Evolutionary conservation across 345 rosid species (phyloP).

Genomic region (Odontarrhena argentea): DNA sequence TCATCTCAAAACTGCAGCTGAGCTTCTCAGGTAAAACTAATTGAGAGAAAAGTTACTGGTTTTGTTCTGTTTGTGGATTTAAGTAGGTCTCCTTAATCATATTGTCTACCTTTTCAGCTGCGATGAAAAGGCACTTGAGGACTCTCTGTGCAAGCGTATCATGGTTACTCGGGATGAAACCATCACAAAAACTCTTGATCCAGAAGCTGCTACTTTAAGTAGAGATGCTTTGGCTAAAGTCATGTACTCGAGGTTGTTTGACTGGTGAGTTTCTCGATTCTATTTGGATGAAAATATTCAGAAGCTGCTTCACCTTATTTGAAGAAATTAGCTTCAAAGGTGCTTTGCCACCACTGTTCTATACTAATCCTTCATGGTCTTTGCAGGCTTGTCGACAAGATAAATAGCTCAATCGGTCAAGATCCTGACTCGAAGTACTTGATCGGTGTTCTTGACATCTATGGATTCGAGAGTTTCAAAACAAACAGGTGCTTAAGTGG

Average conservation of each 20-base stretch:
- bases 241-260: conserved; percentile 92
- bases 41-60: conserved; percentile 8
- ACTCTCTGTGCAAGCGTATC: conserved; percentile 91
- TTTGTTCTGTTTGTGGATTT: conserved; percentile 28
- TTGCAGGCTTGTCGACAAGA: conserved; percentile 90
- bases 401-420: conserved; percentile 91
- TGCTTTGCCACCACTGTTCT: conserved; percentile 16
- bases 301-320: conserved; percentile 1
- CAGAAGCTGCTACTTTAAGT: conserved; percentile 77
- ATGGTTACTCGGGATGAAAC: conserved; percentile 98
- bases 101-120: conserved; percentile 57
- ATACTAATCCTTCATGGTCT: conserved; percentile 29
- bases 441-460: conserved; percentile 97
- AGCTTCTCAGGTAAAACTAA: conserved; percentile 70
- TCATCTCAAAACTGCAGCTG: conserved; percentile 88
- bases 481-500: conserved; percentile 96
- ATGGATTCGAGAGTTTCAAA: conserved; percentile 99
- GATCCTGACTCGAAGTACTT: conserved; percentile 82
- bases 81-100: conserved; percentile 16
- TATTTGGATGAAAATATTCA: conserved; percentile 24
- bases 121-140: conserved; percentile 81
- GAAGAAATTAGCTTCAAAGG: not conserved
- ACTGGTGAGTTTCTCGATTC: conserved; percentile 63
- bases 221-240: conserved; percentile 98
- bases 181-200: conserved; percentile 95